Evolutionary conservation across 768 basidiomycete genomes (phyloP), one percentile per base, ranked within the genome.

Genomic region (Kwoniella bestiolae): DNA sequence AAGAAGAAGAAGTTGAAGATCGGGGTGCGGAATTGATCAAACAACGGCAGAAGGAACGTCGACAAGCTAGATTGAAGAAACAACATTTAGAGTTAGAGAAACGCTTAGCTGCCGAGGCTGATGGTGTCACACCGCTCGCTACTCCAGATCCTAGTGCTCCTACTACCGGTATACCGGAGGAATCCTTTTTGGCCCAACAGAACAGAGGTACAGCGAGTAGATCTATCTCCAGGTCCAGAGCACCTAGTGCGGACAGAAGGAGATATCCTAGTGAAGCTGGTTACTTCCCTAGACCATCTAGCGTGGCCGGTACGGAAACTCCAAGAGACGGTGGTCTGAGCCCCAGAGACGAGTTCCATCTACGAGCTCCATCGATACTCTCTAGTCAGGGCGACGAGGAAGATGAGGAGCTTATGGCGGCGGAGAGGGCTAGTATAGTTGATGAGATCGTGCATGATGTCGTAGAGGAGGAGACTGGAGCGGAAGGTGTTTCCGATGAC

Each of bases 21-120:
- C 66, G 83, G 23, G 83, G 83, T 3, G 82, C 82, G 45, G 79
- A 80, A 60, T 81, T 84, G n/a, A 80, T 84, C 53, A 66, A 79
- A 55, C 66, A 77, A 49, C 65, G 83, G 31, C 79, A 80, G 71
- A 75, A 72, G 45, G 83, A 83, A 59, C 53, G 83, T 12, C 70
- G 71, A 61, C 65, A 72, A 61, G 61, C 72, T 32, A 71, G 68
- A 25, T 65, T 67, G 56, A 75, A 78, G 65, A 71, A 75, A 63
- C 44, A 47, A n/a, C 47, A 66, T 50, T 53, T 60, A 18, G 67
- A 63, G 68, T 63, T 67, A 67, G 72, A 67, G 53, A 67, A 63
- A 52, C 66, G 71, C 44, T 57, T 63, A 18, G 38, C 58, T 2
- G 66, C 31, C 5, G 69, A 69, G 25, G 61, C 63, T 21, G 65